Evolutionary conservation across 139 green algal genomes (phyloP), one percentile per base, ranked within the genome.

Genomic region (Microglena sp.): DNA sequence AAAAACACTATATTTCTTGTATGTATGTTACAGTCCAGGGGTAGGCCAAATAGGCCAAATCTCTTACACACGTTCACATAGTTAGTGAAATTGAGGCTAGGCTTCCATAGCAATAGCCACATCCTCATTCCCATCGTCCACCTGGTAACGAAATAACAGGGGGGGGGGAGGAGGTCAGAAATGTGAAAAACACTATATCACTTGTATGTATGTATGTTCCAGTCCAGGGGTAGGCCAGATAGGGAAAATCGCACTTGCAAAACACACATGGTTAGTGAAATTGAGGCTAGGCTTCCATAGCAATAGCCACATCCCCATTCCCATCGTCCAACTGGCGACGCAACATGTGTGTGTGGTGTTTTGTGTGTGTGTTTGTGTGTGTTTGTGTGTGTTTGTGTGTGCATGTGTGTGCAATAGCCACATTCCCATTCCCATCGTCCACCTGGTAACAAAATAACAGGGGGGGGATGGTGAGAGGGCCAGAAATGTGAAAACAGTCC

Each of bases 261-360:
- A 50, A 18, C 40, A 50, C 11, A 11, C 40, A 24, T 11, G 11
- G 40, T 50, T 50, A 11, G 18, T 11, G 40, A 18, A 24, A 24
- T 18, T 24, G 40, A 18, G 40, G 11, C 18, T 50, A 50, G 40
- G 40, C 15, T 50, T 50, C 40, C 18, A 24, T 50, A 18, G 11
- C 18, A 18, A 50, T 50, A 24, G 11, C 18, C 40, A 50, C 40
- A 18, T 18, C 15, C 40, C 15, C 40, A 50, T 11, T 50, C 40
- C 11, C 40, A 50, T 11, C 40, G 71, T 77, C 81, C 81, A 87
- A 61, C 71, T 77, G 59, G 5, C 62, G 3, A 24, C 18, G 15
- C 11, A 24, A 18, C 15, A 24, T n/a, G n/a, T n/a, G n/a, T n/a
- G n/a, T n/a, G n/a, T n/a, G n/a, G n/a, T n/a, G n/a, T n/a, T n/a